phyloP scores from a whole-genome alignment of 768 basidiomycete species.

The Tulasnella sp. region DNA sequence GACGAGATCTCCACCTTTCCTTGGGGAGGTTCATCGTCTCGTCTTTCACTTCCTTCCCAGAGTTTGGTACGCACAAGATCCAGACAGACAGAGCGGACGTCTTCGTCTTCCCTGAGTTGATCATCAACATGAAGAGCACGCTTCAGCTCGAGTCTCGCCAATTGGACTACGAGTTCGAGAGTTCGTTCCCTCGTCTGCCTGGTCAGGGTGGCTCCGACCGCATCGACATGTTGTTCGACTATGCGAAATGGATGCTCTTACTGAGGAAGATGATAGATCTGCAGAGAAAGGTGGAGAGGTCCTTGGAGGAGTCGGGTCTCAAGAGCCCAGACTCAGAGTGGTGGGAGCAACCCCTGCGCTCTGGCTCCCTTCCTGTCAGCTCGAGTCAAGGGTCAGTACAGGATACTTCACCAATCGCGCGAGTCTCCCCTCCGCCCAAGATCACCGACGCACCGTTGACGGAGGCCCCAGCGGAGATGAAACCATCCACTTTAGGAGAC shows the following conservation, averaged over 20 bases:
- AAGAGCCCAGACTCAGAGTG: constrained; percentile 1
- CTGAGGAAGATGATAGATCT: constrained; percentile 66
- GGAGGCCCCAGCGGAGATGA: neutral
- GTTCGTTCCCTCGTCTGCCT: constrained; percentile 15
- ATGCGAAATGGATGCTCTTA: constrained; percentile 72
- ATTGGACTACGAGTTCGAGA: constrained; percentile 22
- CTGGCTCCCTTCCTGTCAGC: neutral
- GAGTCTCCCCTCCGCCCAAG: neutral
- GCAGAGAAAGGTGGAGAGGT: constrained; percentile 56
- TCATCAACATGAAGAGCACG: constrained; percentile 68
- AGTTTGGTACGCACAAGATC: constrained; percentile 35
- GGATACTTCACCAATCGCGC: neutral
- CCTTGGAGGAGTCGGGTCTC: constrained; percentile 18
- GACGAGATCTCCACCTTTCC: constrained; percentile 57
- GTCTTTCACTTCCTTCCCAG: constrained; percentile 42
- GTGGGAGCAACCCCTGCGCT: constrained; percentile 17
- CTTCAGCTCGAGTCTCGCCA: constrained; percentile 38
- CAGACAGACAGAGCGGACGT: constrained; percentile 54
- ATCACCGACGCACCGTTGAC: neutral
- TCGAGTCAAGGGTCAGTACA: neutral
- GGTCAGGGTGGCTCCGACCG: constrained; percentile 44
- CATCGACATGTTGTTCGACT: constrained; percentile 78
- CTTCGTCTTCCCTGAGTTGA: constrained; percentile 72
- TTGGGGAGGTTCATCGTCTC: constrained; percentile 72
- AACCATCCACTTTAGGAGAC: constrained; percentile 16